Evolutionary conservation across 2,329 filamentous ascomycete species (phyloP).

Genomic region (Rhynchosporium secalis): DNA sequence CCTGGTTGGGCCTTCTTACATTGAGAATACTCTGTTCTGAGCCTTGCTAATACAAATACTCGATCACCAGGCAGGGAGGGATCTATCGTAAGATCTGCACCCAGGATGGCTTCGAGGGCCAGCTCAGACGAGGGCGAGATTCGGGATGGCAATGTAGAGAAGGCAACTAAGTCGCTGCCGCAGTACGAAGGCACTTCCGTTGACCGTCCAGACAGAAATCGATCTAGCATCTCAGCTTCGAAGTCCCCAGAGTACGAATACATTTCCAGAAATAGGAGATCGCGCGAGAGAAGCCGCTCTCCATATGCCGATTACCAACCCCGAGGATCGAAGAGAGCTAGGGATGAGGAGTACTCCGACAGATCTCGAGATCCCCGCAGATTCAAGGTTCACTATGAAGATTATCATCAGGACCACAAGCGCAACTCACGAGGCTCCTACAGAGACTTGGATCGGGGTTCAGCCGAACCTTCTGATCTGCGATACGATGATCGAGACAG

Average conservation of each 20-base stretch:
- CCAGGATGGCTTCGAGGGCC: conserved; percentile 51
- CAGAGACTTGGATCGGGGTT: conserved; percentile 55
- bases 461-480: conserved; percentile 36
- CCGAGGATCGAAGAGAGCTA: conserved; percentile 65
- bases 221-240: conserved; percentile 42
- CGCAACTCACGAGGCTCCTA: conserved; percentile 52
- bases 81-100: conserved; percentile 36
- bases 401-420: conserved; percentile 47
- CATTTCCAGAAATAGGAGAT: conserved; percentile 46
- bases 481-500: conserved; percentile 53
- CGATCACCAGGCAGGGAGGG: conserved; percentile 37
- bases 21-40: conserved; percentile 38
- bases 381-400: conserved; percentile 64
- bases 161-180: conserved; percentile 88
- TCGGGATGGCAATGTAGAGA: conserved; percentile 71
- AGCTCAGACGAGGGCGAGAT: conserved; percentile 89
- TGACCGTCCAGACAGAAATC: conserved; percentile 89
- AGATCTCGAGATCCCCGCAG: conserved; percentile 55
- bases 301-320: conserved; percentile 46
- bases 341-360: conserved; percentile 60
- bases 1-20: conserved; percentile 43
- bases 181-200: conserved; percentile 76
- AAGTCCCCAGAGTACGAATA: conserved; percentile 45
- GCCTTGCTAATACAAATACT: conserved; percentile 42
- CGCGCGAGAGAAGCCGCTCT: conserved; percentile 54